Conservation (phyloP, 2,329 filamentous ascomycete species). For the Akanthomyces muscarius region DNA sequence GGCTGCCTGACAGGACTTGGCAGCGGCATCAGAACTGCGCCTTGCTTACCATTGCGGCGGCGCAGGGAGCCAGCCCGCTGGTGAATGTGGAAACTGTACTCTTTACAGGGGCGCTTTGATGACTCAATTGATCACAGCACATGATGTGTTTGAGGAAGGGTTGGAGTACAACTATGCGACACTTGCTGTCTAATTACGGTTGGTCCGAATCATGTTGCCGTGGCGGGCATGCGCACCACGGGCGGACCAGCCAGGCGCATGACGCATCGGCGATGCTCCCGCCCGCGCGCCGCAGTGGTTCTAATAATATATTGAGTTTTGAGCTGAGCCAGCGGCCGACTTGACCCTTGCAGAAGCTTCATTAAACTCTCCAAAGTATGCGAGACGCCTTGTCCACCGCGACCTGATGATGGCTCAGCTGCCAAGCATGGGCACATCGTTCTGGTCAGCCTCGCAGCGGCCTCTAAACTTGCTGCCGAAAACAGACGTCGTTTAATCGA, state of each 20-base stretch:
- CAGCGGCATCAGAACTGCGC: background rate
- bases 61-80: background rate
- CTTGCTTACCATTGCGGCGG: background rate
- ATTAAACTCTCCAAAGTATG: too few species aligned
- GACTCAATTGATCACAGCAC: background rate
- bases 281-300: background rate
- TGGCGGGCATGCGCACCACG: background rate
- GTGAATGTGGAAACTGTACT: background rate
- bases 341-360: background rate
- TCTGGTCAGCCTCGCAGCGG: background rate
- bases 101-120: background rate
- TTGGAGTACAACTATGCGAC: background rate
- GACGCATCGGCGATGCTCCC: background rate
- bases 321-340: too few species aligned
- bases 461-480: background rate
- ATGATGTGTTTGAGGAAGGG: background rate
- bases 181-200: too few species aligned
- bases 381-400: too few species aligned
- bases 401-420: background rate
- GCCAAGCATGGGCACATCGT: background rate
- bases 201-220: background rate
- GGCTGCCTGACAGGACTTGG: background rate
- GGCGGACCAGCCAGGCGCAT: background rate
- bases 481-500: background rate
- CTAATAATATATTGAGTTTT: too few species aligned